Evolutionary conservation across 257 asterid species (phyloP).

Genomic region (Solanum medicagineum): DNA sequence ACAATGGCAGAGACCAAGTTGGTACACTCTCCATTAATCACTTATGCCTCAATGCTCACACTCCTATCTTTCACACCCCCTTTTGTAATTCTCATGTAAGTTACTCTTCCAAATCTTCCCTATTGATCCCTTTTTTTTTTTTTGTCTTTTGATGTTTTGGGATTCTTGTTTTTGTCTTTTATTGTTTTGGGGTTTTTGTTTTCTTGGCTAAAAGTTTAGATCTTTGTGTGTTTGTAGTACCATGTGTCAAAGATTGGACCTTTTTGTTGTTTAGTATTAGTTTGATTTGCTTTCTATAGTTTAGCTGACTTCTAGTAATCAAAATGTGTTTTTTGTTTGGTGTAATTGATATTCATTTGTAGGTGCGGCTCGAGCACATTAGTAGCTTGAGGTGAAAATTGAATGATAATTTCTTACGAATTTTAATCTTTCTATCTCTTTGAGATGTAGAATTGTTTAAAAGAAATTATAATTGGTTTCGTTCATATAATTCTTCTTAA

Average conservation of each 20-base stretch:
- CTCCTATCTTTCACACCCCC: constrained; percentile 84
- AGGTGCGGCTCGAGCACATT: too few relatives aligned
- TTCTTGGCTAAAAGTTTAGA: background rate
- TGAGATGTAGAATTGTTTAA: too few relatives aligned
- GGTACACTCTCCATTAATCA: constrained; percentile 68
- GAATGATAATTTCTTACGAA: too few relatives aligned
- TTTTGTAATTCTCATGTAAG: constrained; percentile 83
- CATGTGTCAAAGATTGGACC: background rate
- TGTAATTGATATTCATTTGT: background rate
- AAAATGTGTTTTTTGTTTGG: background rate
- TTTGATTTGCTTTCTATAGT: background rate
- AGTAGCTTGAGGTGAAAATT: too few relatives aligned
- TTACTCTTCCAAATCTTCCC: background rate
- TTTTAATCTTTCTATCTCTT: too few relatives aligned
- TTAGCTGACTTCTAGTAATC: background rate
- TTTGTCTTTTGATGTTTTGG: background rate
- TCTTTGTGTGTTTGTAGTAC: background rate
- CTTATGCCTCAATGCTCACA: constrained; percentile 72
- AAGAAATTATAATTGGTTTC: too few relatives aligned
- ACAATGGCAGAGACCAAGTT: constrained; percentile 45
- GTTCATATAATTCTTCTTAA: too few relatives aligned
- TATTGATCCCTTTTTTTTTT: background rate
- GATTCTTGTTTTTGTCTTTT: background rate
- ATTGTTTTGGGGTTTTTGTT: background rate
- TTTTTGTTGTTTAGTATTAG: background rate